Conservation (phyloP, 192 early-diverging fungal genomes). For the Coemansia sp. region DNA sequence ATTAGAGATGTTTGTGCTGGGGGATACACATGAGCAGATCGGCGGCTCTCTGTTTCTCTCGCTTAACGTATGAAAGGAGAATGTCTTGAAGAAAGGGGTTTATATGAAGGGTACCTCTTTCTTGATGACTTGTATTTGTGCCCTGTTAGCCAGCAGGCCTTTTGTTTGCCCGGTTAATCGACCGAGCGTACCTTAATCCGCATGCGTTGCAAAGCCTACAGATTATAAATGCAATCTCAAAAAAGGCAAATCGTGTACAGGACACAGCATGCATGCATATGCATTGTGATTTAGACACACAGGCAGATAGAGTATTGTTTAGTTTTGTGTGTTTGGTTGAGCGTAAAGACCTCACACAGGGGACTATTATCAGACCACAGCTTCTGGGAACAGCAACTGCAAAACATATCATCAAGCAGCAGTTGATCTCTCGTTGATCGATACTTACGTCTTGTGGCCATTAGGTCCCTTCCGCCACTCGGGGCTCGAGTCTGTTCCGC, state of each 20-base stretch:
- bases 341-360: not conserved
- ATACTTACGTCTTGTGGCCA: constrained; percentile 60
- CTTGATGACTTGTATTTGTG: not conserved
- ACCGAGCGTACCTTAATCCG: constrained; percentile 55
- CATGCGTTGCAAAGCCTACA: constrained; percentile 59
- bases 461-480: constrained; percentile 60
- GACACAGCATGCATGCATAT: not conserved
- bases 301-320: not conserved
- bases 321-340: not conserved
- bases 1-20: too few relatives aligned
- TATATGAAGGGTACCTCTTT: too few relatives aligned
- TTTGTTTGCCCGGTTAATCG: constrained; percentile 53
- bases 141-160: constrained; percentile 25
- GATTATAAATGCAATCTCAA: not conserved
- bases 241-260: not conserved
- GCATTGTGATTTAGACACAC: too few relatives aligned
- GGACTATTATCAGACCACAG: too few relatives aligned
- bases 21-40: too few relatives aligned
- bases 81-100: too few relatives aligned
- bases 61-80: too few relatives aligned
- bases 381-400: too few relatives aligned
- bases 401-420: not conserved
- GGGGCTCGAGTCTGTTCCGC: constrained; percentile 57
- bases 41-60: too few relatives aligned
- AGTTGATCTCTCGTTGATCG: not conserved